Base-by-base conservation (phyloP, 2,329 filamentous ascomycete genomes). In the Diaporthe humulicola region DNA sequence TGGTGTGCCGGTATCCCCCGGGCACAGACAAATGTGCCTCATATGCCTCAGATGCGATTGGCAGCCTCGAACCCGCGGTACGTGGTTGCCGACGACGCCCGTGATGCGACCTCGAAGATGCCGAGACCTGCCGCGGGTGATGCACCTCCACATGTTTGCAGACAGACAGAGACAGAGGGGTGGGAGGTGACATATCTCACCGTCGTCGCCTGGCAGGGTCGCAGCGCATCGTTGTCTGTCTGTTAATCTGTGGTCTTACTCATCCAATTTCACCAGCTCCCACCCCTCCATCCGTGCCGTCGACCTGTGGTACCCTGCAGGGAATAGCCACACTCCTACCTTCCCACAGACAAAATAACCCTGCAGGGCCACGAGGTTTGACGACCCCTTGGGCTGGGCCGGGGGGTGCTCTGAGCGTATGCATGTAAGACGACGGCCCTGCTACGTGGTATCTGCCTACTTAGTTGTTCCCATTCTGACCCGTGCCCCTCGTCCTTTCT, bases 21-120 rank as follows among this genome's bases (percentile, higher is more conserved):
- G 15, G 38, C 38, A 45, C 30, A 12, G 7, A 19, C 33, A 58
- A 4, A 36, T 17, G 22, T 30, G 10, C 45, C 45, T 50, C 45
- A 52, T 22, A 25, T 52, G 45, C 45, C 61, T 52, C 61, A 22
- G 45, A 30, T 67, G n/a, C 61, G 61, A 67, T 67, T 67, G 61
- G 61, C 61, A 67, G 61, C 61, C 15, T 52, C 45, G 30, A 38
- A 19, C 10, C 22, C 8, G 61, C 45, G 45, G 45, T 45, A 67
- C 61, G 28, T 66, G 40, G 58, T 67, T 45, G 61, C 61, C 61
- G 61, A 33, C 61, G 61, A 30, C 61, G 45, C 61, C 61, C 61
- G 61, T 38, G 61, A 67, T 52, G 61, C 30, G 45, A 67, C 61
- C 3, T 67, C 30, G 30, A 67, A 50, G 61, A 67, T 52, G 30